Evolutionary conservation across 495 filamentous ascomycete genomes (phyloP).

Genomic region (Aspergillus avenaceus): DNA sequence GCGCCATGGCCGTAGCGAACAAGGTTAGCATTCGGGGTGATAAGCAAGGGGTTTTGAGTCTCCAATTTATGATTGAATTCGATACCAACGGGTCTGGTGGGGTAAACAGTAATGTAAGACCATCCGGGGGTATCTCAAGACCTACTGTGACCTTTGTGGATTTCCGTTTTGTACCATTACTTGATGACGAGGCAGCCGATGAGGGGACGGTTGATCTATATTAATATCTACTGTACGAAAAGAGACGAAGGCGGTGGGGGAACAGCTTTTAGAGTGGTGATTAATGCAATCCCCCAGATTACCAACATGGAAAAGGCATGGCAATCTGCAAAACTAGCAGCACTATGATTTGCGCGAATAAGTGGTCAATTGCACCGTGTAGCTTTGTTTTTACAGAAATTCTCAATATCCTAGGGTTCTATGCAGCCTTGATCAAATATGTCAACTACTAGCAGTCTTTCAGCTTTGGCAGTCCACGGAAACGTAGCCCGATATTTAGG

Average conservation of each 20-base stretch:
- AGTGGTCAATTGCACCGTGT: too few species aligned
- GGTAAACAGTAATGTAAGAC: conserved; percentile 2
- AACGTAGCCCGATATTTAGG: too few species aligned
- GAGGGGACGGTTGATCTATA: neutral
- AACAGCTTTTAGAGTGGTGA: neutral
- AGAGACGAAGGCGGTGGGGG: too few species aligned
- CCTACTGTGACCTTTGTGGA: conserved; percentile 65
- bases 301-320: too few species aligned
- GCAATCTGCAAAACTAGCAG: too few species aligned
- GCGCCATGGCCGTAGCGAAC: conserved; percentile 84
- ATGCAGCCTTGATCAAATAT: too few species aligned
- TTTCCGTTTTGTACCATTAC: conserved; percentile 70
- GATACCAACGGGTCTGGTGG: conserved; percentile 33
- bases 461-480: too few species aligned
- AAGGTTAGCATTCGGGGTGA: conserved; percentile 92
- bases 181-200: conserved; percentile 56
- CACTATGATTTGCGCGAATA: too few species aligned
- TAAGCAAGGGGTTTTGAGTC: conserved; percentile 79
- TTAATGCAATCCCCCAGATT: too few species aligned
- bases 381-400: too few species aligned
- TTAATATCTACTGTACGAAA: neutral
- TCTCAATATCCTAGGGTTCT: too few species aligned
- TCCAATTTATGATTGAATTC: conserved; percentile 95
- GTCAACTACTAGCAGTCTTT: too few species aligned
- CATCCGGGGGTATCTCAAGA: neutral